phyloP scores from a whole-genome alignment of 2,329 filamentous ascomycete species.

The Neopestalotiopsis clavispora region DNA sequence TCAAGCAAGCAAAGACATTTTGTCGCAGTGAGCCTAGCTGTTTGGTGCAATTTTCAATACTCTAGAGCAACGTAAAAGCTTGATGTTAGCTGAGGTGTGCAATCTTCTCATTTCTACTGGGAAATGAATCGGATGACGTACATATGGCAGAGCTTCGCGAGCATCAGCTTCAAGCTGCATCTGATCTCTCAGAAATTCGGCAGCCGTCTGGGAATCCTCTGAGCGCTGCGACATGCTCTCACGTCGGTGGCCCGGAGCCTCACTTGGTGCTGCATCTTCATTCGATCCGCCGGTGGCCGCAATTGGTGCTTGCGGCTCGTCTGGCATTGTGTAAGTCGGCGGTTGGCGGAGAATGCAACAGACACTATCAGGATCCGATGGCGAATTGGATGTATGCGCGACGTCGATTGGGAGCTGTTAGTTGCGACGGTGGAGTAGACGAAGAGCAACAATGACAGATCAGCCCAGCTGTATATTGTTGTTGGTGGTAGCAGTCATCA shows the following conservation, averaged over 20 bases:
- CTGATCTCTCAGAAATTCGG: slow-evolving; percentile 85
- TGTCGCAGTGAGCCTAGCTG: slow-evolving; percentile 88
- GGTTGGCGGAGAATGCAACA: slow-evolving; percentile 21
- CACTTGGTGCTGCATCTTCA: slow-evolving; percentile 21
- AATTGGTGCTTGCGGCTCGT: background rate
- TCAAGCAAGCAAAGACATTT: slow-evolving; percentile 88
- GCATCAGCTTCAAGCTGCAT: slow-evolving; percentile 93
- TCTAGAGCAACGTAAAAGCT: slow-evolving; percentile 53
- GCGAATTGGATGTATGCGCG: too few species aligned
- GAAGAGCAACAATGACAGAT: too few species aligned
- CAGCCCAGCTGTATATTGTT: too few species aligned
- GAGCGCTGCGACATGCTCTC: slow-evolving; percentile 63
- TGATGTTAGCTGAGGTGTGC: slow-evolving; percentile 17
- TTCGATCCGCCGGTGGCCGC: slow-evolving; percentile 27
- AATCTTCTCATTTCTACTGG: background rate
- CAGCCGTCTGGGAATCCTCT: slow-evolving; percentile 72
- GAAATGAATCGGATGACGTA: slow-evolving; percentile 47
- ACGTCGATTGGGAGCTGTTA: too few species aligned
- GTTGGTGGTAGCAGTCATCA: too few species aligned
- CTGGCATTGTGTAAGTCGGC: slow-evolving; percentile 4
- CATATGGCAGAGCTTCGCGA: slow-evolving; percentile 91
- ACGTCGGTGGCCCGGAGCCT: slow-evolving; percentile 45
- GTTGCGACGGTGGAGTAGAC: too few species aligned
- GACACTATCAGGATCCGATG: background rate
- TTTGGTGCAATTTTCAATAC: slow-evolving; percentile 92